Conservation (phyloP, 2,329 filamentous ascomycete species). For the Aspergillus phoenicis region DNA sequence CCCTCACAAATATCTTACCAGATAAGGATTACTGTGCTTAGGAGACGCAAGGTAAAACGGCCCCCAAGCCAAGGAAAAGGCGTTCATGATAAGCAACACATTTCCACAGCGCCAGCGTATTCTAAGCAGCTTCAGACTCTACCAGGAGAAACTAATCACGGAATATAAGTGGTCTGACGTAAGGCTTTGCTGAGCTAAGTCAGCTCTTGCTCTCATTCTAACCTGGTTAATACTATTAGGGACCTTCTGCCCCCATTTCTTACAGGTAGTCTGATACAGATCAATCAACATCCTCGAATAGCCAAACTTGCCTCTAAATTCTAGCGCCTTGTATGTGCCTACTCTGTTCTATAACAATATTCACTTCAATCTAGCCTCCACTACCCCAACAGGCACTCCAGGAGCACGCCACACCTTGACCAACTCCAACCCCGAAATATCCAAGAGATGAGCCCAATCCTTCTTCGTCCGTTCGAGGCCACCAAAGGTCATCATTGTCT, state of each 20-base stretch:
- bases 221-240: background rate
- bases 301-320: background rate
- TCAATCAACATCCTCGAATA: background rate
- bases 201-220: background rate
- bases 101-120: background rate
- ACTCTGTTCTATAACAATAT: background rate
- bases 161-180: background rate
- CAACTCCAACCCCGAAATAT: slow-evolving; percentile 25
- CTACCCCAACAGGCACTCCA: slow-evolving; percentile 21
- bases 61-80: background rate
- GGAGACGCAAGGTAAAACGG: background rate
- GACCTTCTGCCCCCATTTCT: too few species aligned
- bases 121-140: background rate
- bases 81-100: background rate
- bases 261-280: background rate
- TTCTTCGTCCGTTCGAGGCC: slow-evolving; percentile 31
- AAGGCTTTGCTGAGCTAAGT: background rate
- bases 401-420: slow-evolving; percentile 27
- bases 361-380: slow-evolving; percentile 28
- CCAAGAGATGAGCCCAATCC: slow-evolving; percentile 27
- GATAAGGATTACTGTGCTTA: background rate
- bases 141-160: too few species aligned
- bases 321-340: background rate
- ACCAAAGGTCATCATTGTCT: slow-evolving; percentile 29
- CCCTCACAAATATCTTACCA: background rate